Evolutionary conservation across 805 yeast species (phyloP).

Genomic region (Candida palmyrensis): DNA sequence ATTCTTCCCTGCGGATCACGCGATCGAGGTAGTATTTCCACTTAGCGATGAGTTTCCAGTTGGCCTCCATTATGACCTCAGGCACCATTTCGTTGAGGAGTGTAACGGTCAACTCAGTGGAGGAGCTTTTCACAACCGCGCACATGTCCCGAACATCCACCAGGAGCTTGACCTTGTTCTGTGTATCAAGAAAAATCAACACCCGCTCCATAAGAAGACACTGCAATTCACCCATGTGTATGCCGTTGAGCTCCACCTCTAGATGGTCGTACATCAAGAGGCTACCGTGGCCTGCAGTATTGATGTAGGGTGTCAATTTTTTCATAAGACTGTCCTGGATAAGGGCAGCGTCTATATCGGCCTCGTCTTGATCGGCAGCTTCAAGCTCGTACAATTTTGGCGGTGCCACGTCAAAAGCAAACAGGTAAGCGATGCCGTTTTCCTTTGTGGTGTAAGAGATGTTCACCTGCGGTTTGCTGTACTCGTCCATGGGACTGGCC

Average conservation of each 20-base stretch:
- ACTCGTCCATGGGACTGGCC: too few relatives aligned
- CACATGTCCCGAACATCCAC: background rate
- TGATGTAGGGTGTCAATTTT: background rate
- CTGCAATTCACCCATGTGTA: background rate
- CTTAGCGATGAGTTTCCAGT: background rate
- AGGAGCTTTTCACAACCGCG: too few relatives aligned
- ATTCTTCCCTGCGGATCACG: too few relatives aligned
- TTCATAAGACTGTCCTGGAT: background rate
- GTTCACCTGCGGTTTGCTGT: too few relatives aligned
- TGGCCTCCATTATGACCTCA: background rate
- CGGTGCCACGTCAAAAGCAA: background rate
- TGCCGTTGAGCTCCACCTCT: slow-evolving; percentile 1
- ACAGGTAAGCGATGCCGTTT: background rate
- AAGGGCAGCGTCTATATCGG: too few relatives aligned
- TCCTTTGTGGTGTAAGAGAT: too few relatives aligned
- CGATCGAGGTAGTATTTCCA: slow-evolving; percentile 3
- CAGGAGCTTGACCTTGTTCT: background rate
- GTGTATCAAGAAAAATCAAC: background rate
- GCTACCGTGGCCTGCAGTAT: background rate
- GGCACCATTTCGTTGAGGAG: background rate
- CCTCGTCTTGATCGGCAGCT: background rate
- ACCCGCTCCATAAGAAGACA: background rate
- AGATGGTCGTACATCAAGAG: slow-evolving; percentile 1
- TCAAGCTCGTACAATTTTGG: background rate
- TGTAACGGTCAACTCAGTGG: background rate